These are phyloP conservation scores for Bonia amplexicaulis DNA, from an alignment of 176 grass and related monocot genomes.

Conservation along the genomic window DNA sequence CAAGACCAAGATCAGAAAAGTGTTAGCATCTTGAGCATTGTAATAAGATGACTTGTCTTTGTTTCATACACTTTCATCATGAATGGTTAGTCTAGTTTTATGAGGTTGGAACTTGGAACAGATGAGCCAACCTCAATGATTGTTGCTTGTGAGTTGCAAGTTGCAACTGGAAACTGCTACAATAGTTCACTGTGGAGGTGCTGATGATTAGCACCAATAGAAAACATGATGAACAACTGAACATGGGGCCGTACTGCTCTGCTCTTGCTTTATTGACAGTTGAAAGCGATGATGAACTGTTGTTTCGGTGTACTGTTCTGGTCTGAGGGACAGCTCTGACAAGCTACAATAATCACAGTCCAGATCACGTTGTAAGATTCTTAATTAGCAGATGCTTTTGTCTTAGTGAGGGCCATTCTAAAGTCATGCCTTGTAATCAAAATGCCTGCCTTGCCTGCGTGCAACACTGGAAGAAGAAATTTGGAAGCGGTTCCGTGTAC, in stretches of 20 bases:
- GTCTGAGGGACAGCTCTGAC: constrained; percentile 27
- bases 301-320: constrained; percentile 4
- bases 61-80: background rate
- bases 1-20: constrained; percentile 69
- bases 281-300: constrained; percentile 23
- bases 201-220: background rate
- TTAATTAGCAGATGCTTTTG: constrained; percentile 7
- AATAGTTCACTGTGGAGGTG: background rate
- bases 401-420: background rate
- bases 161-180: background rate
- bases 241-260: constrained; percentile 10
- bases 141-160: background rate
- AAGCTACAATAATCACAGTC: constrained; percentile 29
- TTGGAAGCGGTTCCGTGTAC: background rate
- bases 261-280: background rate
- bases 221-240: background rate
- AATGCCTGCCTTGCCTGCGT: background rate
- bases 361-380: constrained; percentile 35
- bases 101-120: background rate
- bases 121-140: constrained; percentile 17
- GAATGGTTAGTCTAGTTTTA: constrained; percentile 7
- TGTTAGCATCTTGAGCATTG: constrained; percentile 27
- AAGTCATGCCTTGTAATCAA: background rate
- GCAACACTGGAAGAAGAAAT: background rate
- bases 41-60: constrained; percentile 12